These are phyloP conservation scores for Trichoderma afroharzianum DNA, from an alignment of 2,329 filamentous ascomycete species.

Conservation along the genomic window DNA sequence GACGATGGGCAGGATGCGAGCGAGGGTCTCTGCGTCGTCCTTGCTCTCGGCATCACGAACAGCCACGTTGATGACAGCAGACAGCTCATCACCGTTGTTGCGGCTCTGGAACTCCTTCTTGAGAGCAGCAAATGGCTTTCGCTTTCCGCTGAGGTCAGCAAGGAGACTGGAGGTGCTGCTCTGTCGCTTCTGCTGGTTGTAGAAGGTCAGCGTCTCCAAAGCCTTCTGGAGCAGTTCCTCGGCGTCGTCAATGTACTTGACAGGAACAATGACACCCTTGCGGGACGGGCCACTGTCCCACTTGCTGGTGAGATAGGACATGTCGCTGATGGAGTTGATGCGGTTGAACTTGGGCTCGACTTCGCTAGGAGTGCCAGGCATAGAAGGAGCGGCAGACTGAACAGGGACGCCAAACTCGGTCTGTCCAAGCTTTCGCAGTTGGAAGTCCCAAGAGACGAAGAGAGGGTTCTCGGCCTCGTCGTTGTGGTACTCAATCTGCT, in stretches of 20 bases:
- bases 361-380: conserved; percentile 70
- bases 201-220: conserved; percentile 72
- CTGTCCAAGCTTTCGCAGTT: conserved; percentile 87
- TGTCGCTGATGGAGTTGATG: conserved; percentile 92
- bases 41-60: conserved; percentile 82
- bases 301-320: conserved; percentile 79
- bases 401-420: conserved; percentile 82
- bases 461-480: conserved; percentile 64
- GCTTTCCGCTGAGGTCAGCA: conserved; percentile 70
- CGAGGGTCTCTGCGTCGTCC: conserved; percentile 76
- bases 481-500: conserved; percentile 85
- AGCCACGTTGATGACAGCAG: conserved; percentile 88
- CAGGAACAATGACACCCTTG: conserved; percentile 92
- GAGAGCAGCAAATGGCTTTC: conserved; percentile 44
- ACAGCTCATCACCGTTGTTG: conserved; percentile 69
- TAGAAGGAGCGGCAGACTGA: conserved; percentile 76
- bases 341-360: conserved; percentile 65
- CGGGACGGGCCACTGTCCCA: conserved; percentile 72
- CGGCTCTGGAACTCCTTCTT: conserved; percentile 24
- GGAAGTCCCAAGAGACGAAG: conserved; percentile 93
- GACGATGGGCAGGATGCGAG: conserved; percentile 71
- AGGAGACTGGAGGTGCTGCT: conserved; percentile 56
- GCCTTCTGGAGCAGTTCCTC: conserved; percentile 84
- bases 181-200: conserved; percentile 54
- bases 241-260: conserved; percentile 88